These are phyloP conservation scores for Fusarium sp. DNA, from an alignment of 2,329 filamentous ascomycete genomes.

Conservation along the genomic window DNA sequence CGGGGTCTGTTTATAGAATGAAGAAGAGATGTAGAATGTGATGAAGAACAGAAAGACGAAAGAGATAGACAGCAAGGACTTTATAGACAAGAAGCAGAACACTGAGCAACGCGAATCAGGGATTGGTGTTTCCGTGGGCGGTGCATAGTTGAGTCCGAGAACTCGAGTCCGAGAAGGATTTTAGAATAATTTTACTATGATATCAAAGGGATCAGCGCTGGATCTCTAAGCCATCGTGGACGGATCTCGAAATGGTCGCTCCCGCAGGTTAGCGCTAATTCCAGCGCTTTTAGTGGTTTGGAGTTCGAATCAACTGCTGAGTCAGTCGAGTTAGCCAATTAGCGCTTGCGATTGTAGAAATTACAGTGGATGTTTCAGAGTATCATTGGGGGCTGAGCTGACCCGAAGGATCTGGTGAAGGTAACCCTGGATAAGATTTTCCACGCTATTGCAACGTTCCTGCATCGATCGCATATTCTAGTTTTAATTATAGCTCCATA, in stretches of 20 bases:
- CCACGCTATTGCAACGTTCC: neutral
- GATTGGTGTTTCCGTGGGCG: accelerated
- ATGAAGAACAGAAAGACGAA: neutral
- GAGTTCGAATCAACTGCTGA: too few species aligned
- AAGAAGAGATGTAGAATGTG: neutral
- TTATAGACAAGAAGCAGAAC: neutral
- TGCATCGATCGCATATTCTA: neutral
- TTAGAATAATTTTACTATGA: accelerated
- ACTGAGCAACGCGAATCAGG: neutral
- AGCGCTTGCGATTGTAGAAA: too few species aligned
- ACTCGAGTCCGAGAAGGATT: neutral
- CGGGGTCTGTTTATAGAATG: accelerated
- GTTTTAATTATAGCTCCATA: neutral
- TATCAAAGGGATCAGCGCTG: accelerated
- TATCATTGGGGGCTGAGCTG: neutral
- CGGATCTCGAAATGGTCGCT: neutral
- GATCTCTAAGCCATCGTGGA: neutral
- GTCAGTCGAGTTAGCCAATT: too few species aligned
- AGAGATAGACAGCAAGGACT: neutral
- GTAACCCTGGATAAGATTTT: neutral
- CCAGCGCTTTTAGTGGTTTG: neutral
- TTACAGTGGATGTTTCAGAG: too few species aligned
- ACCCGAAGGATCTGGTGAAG: accelerated
- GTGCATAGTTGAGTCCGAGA: neutral
- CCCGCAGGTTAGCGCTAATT: neutral